phyloP scores from a whole-genome alignment of 1,284 basidiomycete genomes.

The Ceratobasidium papillatum region DNA sequence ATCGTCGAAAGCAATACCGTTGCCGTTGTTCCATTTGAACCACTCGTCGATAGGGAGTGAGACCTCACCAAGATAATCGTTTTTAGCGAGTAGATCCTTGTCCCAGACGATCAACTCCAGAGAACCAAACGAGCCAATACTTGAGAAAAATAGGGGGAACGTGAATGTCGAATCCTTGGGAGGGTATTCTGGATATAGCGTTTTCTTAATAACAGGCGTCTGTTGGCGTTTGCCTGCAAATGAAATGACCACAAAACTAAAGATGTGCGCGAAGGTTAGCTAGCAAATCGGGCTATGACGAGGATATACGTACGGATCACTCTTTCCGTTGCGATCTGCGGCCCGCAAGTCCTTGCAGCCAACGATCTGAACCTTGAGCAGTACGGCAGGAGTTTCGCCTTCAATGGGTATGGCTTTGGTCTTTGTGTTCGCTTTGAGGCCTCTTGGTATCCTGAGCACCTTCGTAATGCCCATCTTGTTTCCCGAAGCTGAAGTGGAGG shows the following conservation, averaged over 20 bases:
- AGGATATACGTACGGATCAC: constrained; percentile 72
- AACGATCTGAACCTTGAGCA: constrained; percentile 71
- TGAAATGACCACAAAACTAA: constrained; percentile 76
- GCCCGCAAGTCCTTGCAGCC: constrained; percentile 67
- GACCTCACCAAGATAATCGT: constrained; percentile 94
- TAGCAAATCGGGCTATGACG: neutral
- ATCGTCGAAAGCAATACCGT: constrained; percentile 48
- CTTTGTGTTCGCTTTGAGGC: constrained; percentile 1
- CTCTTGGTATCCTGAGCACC: constrained; percentile 16
- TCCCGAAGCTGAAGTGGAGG: neutral
- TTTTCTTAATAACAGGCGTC: constrained; percentile 83
- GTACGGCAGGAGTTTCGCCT: constrained; percentile 70
- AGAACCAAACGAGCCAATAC: constrained; percentile 75
- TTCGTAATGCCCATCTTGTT: constrained; percentile 37
- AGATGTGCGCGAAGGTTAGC: neutral
- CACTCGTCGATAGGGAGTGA: constrained; percentile 80
- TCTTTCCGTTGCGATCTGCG: constrained; percentile 70
- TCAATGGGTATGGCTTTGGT: constrained; percentile 17
- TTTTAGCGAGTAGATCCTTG: constrained; percentile 79
- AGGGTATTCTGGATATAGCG: constrained; percentile 76
- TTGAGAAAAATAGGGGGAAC: constrained; percentile 80
- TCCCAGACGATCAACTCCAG: constrained; percentile 94
- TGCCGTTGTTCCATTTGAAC: constrained; percentile 62
- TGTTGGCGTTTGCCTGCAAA: constrained; percentile 71
- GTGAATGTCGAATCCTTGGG: constrained; percentile 85